Evolutionary conservation across 176 grass and related monocot species (phyloP), one percentile per base, ranked within the genome.

Genomic region (Phragmites australis): DNA sequence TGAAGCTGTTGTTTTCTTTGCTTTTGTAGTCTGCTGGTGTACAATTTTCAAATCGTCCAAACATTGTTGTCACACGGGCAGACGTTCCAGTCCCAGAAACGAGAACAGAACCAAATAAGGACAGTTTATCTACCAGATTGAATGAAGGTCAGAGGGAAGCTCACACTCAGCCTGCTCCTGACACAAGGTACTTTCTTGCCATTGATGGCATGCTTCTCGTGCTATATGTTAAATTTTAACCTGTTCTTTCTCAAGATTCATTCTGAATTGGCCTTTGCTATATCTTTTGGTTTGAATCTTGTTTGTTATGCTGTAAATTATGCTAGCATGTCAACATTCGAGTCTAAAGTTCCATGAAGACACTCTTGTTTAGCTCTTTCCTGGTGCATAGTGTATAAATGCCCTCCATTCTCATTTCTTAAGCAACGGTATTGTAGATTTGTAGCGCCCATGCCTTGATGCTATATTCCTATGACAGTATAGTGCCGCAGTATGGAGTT

Each of bases 1-100:
- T 89, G 72, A 93, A 49, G 25, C 47, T 68, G 19, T 73, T 64
- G 30, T 83, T 41, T 84, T 83, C 50, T 44, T 83, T 45, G 53
- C 47, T 37, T 48, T 48, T 39, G 13, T 71, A 99, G 96, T 86
- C 86, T 74, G 86, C 92, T 57, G 89, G 93, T 7, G 96, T 99
- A 44, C 76, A 93, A 54, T 99, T 99, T 83, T 71, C 78, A 15
- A 90, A 91, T 61, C 55, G 39, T 9, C 86, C 88, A 86, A 85
- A 83, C 40, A 75, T 93, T 82, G 75, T 84, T 18, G 56, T 87
- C 72, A 81, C 92, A 5, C 63, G 87, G 87, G 52, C 75, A 89
- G 88, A 80, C 60, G 27, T 68, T 47, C 75, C 78, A 67, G 77
- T 85, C 51, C 76, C 59, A 75, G 84, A 91, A 83, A 39, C 47